A percentile compares a stretch with the other conserved stretches of the same genome.
Conservation (phyloP, 768 basidiomycete genomes). For the Leccinum aurantiacum region DNA sequence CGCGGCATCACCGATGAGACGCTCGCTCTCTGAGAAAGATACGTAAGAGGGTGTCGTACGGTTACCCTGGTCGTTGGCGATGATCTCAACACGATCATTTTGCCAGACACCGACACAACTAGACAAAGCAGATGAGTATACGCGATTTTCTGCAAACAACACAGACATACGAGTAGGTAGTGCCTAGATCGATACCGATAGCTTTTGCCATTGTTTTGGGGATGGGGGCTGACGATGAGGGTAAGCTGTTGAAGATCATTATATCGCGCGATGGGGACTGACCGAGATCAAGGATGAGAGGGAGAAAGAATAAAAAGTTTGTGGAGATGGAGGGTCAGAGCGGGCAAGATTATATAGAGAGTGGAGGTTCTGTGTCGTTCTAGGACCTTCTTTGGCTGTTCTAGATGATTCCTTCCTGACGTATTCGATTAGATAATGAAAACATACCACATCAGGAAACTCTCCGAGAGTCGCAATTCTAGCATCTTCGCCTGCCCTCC, state of each 20-base stretch:
- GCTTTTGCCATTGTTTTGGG: conserved; percentile 63
- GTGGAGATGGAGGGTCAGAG: conserved; percentile 7
- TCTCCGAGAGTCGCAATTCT: neutral
- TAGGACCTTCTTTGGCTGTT: conserved; percentile 34
- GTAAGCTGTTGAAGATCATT: conserved; percentile 5
- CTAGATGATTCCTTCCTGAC: conserved; percentile 36
- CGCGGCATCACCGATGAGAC: conserved; percentile 98
- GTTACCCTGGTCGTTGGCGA: conserved; percentile 93
- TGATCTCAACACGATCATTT: conserved; percentile 99
- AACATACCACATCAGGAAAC: conserved; percentile 12
- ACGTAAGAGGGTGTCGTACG: conserved; percentile 96
- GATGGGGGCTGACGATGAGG: conserved; percentile 9
- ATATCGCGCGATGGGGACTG: conserved; percentile 12
- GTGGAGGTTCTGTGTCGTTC: conserved; percentile 31
- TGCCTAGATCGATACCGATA: conserved; percentile 88
- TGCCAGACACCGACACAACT: conserved; percentile 99
- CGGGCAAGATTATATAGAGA: conserved; percentile 31
- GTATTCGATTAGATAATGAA: conserved; percentile 35
- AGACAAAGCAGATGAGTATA: conserved; percentile 11
- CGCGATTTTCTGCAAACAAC: neutral
- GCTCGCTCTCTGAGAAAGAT: conserved; percentile 92
- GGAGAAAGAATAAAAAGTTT: conserved; percentile 10
- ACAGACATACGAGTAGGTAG: conserved; percentile 81
- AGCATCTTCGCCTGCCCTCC: neutral
- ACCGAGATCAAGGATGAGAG: conserved; percentile 17